Conservation (phyloP, 768 basidiomycete species). For the Boletus vinaceobasis region DNA sequence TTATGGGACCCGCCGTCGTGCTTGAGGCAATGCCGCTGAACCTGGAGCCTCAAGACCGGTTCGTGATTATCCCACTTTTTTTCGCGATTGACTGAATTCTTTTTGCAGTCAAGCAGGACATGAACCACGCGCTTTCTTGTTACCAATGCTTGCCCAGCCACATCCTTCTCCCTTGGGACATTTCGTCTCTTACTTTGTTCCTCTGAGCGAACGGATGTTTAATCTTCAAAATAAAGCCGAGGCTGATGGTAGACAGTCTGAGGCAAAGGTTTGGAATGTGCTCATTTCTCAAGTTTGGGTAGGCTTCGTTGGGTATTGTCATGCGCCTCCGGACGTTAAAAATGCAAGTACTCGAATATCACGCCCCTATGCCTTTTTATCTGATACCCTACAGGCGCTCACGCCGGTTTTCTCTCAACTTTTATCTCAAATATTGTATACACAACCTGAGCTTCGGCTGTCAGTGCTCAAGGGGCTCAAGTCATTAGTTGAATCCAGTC, state of each 20-base stretch:
- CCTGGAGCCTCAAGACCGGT: conserved; percentile 78
- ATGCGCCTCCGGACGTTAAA: conserved; percentile 69
- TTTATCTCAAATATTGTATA: conserved; percentile 91
- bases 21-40: conserved; percentile 78
- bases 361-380: neutral
- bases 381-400: conserved; percentile 51
- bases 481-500: conserved; percentile 77
- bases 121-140: conserved; percentile 87
- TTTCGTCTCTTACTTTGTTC: conserved; percentile 89
- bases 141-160: conserved; percentile 79
- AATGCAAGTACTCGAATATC: conserved; percentile 42
- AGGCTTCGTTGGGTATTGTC: conserved; percentile 88
- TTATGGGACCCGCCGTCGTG: conserved; percentile 81
- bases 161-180: conserved; percentile 80
- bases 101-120: conserved; percentile 56
- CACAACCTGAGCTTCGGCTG: conserved; percentile 78
- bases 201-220: conserved; percentile 91
- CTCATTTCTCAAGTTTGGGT: conserved; percentile 92
- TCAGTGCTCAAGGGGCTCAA: conserved; percentile 80
- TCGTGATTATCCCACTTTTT: conserved; percentile 25
- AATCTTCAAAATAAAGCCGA: conserved; percentile 80
- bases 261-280: conserved; percentile 95
- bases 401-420: conserved; percentile 78
- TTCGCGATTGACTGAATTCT: conserved; percentile 1
- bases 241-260: conserved; percentile 64